A percentile compares a stretch with the other conserved stretches of the same genome.
Evolutionary conservation across 164 flowering plant species (phyloP).

Genomic region (Berberis vulgaris): DNA sequence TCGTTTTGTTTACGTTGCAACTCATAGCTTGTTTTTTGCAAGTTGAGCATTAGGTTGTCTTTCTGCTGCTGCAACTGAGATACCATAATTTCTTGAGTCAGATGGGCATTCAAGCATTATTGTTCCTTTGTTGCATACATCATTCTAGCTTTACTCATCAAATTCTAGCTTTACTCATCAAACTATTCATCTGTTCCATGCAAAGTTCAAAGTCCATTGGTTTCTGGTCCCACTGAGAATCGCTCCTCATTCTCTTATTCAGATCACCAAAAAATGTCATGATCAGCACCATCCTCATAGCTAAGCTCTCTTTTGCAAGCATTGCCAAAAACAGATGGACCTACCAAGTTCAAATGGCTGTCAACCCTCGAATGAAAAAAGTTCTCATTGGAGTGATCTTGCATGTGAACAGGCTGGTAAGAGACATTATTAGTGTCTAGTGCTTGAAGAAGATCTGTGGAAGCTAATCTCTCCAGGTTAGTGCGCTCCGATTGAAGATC

Average conservation of each 20-base stretch:
- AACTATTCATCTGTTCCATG: constrained; percentile 36
- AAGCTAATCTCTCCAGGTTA: constrained; percentile 28
- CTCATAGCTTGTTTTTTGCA: constrained; percentile 37
- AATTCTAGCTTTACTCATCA: constrained; percentile 35
- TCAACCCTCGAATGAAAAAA: constrained; percentile 33
- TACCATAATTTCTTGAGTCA: constrained; percentile 32
- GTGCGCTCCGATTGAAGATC: constrained; percentile 17
- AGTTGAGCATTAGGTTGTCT: constrained; percentile 27
- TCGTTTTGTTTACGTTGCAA: constrained; percentile 39
- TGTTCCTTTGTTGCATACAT: constrained; percentile 43
- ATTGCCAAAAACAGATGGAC: constrained; percentile 36
- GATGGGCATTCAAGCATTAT: constrained; percentile 16
- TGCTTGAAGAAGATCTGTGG: constrained; percentile 38
- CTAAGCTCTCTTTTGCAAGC: constrained; percentile 42
- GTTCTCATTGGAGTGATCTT: constrained; percentile 32
- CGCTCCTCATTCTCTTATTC: constrained; percentile 51
- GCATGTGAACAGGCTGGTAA: constrained; percentile 29
- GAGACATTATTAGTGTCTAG: constrained; percentile 32
- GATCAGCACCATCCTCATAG: constrained; percentile 32
- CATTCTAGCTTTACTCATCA: constrained; percentile 36
- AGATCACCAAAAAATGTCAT: constrained; percentile 21
- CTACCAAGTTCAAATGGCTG: constrained; percentile 17
- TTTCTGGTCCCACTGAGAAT: constrained; percentile 42
- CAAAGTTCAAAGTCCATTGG: constrained; percentile 29
- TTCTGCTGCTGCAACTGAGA: constrained; percentile 47